Base-by-base conservation (phyloP, 176 grass and related monocot species). In the Avena atlantica region DNA sequence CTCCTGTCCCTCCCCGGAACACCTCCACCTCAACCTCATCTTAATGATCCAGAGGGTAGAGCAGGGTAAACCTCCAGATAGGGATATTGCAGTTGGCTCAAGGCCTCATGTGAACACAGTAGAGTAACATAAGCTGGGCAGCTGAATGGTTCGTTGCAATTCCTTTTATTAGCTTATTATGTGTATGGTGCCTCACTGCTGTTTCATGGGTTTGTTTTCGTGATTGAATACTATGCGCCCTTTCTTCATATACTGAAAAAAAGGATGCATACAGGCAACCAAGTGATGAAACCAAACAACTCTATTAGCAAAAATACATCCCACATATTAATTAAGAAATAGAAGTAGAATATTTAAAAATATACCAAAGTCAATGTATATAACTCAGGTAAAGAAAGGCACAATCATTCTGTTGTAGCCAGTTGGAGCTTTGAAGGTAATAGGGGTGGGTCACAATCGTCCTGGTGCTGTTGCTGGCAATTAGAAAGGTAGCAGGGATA, bases 131-230 rank as follows among this genome's bases (percentile, higher is more conserved):
- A 34, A 34, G 31, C 31, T 34, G 2, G 31, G 31, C 31, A 34
- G 31, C 31, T 34, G 31, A 34, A 34, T 34, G 31, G 31, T 34
- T 34, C 31, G 31, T 44, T 79, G 37, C 24, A 21, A 19, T 70
- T 42, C 84, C 29, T 47, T 31, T 59, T 45, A 49, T 48, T 71
- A 31, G 17, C 37, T 68, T 69, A 69, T 21, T 70, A 57, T 36
- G 65, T 40, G 3, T 57, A 25, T n/a, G 8, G 16, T 86, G 25
- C 31, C 10, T 79, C 37, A 16, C 51, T 79, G 51, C 14, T 83
- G 20, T 71, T 42, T 19, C 66, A 57, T 83, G 49, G 12, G 7
- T 71, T 70, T 57, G 12, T 70, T 56, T 70, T 69, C 74, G 20
- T 34, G 0, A 70, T 29, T 47, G 50, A 25, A 78, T 78, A 45